Percentiles rank a stretch among this genome's conserved stretches.
Conservation (phyloP, 345 rosid genomes). For the Abelmoschus esculentus region DNA sequence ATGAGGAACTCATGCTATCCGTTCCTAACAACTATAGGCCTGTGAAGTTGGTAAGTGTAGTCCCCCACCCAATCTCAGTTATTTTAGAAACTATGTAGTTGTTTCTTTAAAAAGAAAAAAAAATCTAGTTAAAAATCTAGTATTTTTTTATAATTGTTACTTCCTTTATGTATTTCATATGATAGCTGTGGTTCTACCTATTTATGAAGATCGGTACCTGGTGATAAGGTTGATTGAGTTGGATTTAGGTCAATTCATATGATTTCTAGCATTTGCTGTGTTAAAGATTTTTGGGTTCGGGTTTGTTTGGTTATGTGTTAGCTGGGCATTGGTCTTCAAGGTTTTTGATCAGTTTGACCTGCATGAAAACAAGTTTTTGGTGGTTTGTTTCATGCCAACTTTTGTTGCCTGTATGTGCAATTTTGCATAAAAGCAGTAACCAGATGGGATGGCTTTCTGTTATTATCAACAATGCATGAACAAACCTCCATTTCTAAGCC, state of each 20-base stretch:
- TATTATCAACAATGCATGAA: neutral
- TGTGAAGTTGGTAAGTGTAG: conserved; percentile 52
- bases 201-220: neutral
- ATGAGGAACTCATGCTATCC: conserved; percentile 72
- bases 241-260: neutral
- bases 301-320: too few relatives aligned
- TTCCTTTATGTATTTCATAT: neutral
- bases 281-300: neutral
- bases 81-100: neutral
- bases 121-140: neutral
- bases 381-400: neutral
- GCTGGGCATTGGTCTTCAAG: neutral
- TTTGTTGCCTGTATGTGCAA: neutral
- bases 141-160: neutral
- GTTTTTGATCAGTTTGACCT: neutral
- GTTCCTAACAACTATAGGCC: conserved; percentile 60
- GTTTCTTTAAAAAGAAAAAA: neutral
- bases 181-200: neutral
- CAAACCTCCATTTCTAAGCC: neutral
- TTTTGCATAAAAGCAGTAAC: neutral
- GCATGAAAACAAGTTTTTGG: neutral
- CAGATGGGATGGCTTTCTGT: neutral
- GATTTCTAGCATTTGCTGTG: neutral
- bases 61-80: neutral
- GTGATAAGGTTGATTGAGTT: neutral